Evolutionary conservation across 192 early-diverging fungal species (phyloP).

Genomic region (Linnemannia elongata): DNA sequence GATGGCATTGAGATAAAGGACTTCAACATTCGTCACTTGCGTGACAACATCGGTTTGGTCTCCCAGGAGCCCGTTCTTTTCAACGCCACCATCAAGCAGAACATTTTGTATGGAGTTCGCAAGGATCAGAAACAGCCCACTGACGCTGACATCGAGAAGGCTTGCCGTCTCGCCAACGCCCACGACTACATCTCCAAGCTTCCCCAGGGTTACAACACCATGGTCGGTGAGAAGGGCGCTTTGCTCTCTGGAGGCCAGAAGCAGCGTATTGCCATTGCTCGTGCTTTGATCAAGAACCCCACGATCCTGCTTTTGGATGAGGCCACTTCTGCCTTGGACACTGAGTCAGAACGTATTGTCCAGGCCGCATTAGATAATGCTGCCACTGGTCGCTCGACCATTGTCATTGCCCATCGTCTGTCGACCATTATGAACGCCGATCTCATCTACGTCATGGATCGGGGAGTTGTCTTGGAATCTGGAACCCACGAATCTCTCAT

Average conservation of each 20-base stretch:
- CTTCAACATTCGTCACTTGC: constrained; percentile 74
- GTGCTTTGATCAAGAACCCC: constrained; percentile 92
- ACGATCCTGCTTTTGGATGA: constrained; percentile 90
- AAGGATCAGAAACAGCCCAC: constrained; percentile 67
- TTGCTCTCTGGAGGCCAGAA: constrained; percentile 90
- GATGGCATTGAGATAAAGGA: constrained; percentile 71
- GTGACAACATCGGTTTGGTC: constrained; percentile 78
- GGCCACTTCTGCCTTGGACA: constrained; percentile 90
- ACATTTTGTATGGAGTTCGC: constrained; percentile 73
- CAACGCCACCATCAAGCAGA: constrained; percentile 81
- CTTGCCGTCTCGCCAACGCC: constrained; percentile 78
- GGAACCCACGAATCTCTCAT: constrained; percentile 88
- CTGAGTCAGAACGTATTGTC: constrained; percentile 82
- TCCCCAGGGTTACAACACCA: constrained; percentile 89
- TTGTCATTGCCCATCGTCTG: constrained; percentile 92
- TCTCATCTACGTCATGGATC: constrained; percentile 88
- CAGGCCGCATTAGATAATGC: constrained; percentile 88
- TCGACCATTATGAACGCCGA: constrained; percentile 91
- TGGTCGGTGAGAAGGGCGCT: constrained; percentile 88
- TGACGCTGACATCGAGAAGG: constrained; percentile 79
- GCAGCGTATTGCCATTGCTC: constrained; percentile 95
- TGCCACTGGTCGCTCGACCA: constrained; percentile 83
- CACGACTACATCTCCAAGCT: constrained; percentile 80
- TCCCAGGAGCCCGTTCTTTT: constrained; percentile 87
- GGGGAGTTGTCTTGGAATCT: constrained; percentile 76